Evolutionary conservation across 1,284 basidiomycete species (phyloP).

Genomic region (Leccinum glutinopallens): DNA sequence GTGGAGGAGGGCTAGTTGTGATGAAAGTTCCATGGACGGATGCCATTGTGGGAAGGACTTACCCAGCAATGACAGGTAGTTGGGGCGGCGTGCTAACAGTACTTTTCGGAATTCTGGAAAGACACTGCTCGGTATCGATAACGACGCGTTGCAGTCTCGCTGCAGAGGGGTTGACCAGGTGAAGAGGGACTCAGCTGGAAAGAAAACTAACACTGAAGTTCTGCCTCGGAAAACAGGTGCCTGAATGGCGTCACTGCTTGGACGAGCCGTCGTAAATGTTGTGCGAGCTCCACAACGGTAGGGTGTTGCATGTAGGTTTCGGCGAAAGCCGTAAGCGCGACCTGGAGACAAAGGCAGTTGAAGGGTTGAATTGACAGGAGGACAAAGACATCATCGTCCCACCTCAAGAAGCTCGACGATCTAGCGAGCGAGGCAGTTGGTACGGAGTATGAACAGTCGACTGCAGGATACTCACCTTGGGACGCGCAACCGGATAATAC

Average conservation of each 20-base stretch:
- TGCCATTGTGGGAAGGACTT: slow-evolving; percentile 11
- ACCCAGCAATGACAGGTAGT: slow-evolving; percentile 15
- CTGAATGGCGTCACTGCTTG: slow-evolving; percentile 25
- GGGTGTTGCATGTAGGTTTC: slow-evolving; percentile 14
- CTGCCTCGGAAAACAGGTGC: slow-evolving; percentile 24
- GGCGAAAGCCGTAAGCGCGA: slow-evolving; percentile 25
- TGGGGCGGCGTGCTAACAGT: neutral
- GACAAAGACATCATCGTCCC: neutral
- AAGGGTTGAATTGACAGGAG: neutral
- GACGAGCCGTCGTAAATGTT: slow-evolving; percentile 23
- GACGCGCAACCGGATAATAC: slow-evolving; percentile 33
- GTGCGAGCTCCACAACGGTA: slow-evolving; percentile 10
- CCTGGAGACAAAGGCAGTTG: slow-evolving; percentile 18
- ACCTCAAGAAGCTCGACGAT: slow-evolving; percentile 36
- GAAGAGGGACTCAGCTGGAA: neutral
- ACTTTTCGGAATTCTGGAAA: slow-evolving; percentile 1
- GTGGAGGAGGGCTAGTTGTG: slow-evolving; percentile 8
- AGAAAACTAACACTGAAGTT: slow-evolving; percentile 28
- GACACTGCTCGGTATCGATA: slow-evolving; percentile 6
- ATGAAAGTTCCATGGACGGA: neutral
- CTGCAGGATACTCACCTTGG: slow-evolving; percentile 23
- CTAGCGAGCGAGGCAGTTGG: slow-evolving; percentile 17
- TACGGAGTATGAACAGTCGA: neutral
- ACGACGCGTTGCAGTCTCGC: slow-evolving; percentile 27
- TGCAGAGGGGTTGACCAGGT: slow-evolving; percentile 12